Conservation (phyloP, 2,329 filamentous ascomycete species). For the Neodidymelliopsis sp. region DNA sequence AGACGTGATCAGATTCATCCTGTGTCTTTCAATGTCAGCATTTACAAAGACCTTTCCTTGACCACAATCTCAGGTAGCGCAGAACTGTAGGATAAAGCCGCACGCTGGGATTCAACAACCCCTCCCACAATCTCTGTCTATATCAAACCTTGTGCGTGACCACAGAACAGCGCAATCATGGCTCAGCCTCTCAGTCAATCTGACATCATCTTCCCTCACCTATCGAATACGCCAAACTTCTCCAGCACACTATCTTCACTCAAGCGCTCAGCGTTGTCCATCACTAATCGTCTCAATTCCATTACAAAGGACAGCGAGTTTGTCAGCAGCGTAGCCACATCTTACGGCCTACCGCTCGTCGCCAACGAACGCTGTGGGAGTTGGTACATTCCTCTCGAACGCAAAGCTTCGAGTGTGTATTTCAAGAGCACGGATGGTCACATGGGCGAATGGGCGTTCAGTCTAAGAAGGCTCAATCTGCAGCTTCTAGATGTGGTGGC, state of each 20-base stretch:
- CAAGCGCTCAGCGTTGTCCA: conserved; percentile 77
- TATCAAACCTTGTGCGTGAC: too few relatives aligned
- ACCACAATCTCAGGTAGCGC: too few relatives aligned
- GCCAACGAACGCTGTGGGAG: conserved; percentile 96
- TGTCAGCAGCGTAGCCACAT: conserved; percentile 66
- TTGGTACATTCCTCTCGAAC: conserved; percentile 80
- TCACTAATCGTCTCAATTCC: conserved; percentile 81
- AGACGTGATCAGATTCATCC: too few relatives aligned
- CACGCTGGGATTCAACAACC: too few relatives aligned
- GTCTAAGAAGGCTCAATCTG: conserved; percentile 81
- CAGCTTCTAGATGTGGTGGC: conserved; percentile 76
- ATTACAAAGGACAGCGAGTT: conserved; percentile 81
- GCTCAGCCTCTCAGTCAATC: conserved; percentile 36
- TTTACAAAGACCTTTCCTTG: too few relatives aligned
- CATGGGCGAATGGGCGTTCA: conserved; percentile 89
- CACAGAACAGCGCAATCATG: too few relatives aligned
- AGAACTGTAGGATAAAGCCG: too few relatives aligned
- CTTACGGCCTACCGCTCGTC: conserved; percentile 72
- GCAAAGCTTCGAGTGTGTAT: conserved; percentile 79
- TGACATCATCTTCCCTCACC: conserved; percentile 62
- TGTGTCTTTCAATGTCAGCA: too few relatives aligned
- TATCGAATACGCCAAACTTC: conserved; percentile 68
- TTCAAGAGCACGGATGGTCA: conserved; percentile 99
- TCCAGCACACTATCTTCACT: conserved; percentile 73
- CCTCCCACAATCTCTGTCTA: too few relatives aligned